Evolutionary conservation across 768 basidiomycete genomes (phyloP).

Genomic region (Neoboletus subvelutipes): DNA sequence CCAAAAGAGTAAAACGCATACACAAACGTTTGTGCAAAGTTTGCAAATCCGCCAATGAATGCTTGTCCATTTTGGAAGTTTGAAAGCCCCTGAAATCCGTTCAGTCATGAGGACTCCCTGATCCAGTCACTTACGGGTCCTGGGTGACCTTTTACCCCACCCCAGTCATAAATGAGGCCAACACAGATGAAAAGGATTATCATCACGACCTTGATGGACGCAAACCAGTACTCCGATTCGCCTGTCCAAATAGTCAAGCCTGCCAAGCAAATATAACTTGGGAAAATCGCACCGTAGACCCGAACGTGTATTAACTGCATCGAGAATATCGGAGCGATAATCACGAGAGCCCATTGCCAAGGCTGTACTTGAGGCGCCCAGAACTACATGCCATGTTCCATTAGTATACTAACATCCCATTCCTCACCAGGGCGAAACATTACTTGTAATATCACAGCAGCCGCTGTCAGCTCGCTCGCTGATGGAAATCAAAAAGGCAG

Average conservation of each 20-base stretch:
- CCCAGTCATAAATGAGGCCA: conserved; percentile 63
- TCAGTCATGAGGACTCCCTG: neutral
- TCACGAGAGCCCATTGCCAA: conserved; percentile 58
- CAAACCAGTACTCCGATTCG: conserved; percentile 64
- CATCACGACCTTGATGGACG: conserved; percentile 62
- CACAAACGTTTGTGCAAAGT: conserved; percentile 59
- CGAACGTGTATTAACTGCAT: conserved; percentile 57
- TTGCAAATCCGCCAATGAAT: conserved; percentile 51
- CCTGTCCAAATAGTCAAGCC: conserved; percentile 32
- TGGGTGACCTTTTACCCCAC: conserved; percentile 55
- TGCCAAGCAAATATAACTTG: neutral
- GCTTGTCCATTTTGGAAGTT: conserved; percentile 52
- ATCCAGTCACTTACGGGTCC: conserved; percentile 45
- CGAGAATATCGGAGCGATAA: conserved; percentile 52
- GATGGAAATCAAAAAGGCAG: conserved; percentile 6
- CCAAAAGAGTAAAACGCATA: conserved; percentile 72
- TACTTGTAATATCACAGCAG: conserved; percentile 51
- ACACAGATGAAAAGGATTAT: conserved; percentile 62
- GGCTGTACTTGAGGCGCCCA: conserved; percentile 48
- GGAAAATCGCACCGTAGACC: conserved; percentile 47
- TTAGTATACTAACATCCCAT: neutral
- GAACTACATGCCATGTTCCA: conserved; percentile 23
- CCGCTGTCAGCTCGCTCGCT: conserved; percentile 61
- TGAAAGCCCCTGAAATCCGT: conserved; percentile 45
- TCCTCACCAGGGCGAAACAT: neutral